Base-by-base conservation (phyloP, 306 rosid genomes). In the Hippophae rhamnoides region DNA sequence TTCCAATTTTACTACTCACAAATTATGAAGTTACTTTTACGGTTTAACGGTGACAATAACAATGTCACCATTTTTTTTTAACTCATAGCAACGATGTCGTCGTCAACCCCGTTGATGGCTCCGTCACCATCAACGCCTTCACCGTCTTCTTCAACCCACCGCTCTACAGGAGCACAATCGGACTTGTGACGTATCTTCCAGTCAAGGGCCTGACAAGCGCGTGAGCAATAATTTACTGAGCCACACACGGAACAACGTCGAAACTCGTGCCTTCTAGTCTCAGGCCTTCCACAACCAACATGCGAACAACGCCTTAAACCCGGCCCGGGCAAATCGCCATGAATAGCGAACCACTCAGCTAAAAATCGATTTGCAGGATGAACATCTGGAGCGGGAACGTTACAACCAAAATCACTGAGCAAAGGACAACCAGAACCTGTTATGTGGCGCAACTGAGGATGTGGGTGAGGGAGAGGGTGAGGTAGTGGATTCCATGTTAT, bases 161-260 rank as follows among this genome's bases (percentile, higher is more conserved):
- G 74, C 63, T 85, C 97, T 2, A 74, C 86, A 0, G 92, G 86
- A 0, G 80, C 67, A 11, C 98, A 90, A 64, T 85, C 96, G 7
- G 64, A 79, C 79, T 90, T 90, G 48, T 90, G 98, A n/a, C 95
- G 80, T 18, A 83, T 72, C 75, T 87, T 90, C 98, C 98, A 90
- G 74, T 90, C 96, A 44, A 90, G 87, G 26, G 98, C 98, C 56
- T 90, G 98, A 40, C 96, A 90, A 1, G 95, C 98, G 60, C 98
- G 98, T 53, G 98, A 90, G 40, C 98, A 90, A 57, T 90, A 90
- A 40, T 83, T 90, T 57, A 85, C 95, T 4, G 72, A 70, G 0
- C 98, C 96, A 38, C 96, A 87, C 5, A 90, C 96, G 8, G 98
- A 90, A 8, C 98, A 90, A 58, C 98, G 79, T 14, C 96, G 89